Conservation (phyloP, 768 basidiomycete species). For the Hirschioporus abietinus region DNA sequence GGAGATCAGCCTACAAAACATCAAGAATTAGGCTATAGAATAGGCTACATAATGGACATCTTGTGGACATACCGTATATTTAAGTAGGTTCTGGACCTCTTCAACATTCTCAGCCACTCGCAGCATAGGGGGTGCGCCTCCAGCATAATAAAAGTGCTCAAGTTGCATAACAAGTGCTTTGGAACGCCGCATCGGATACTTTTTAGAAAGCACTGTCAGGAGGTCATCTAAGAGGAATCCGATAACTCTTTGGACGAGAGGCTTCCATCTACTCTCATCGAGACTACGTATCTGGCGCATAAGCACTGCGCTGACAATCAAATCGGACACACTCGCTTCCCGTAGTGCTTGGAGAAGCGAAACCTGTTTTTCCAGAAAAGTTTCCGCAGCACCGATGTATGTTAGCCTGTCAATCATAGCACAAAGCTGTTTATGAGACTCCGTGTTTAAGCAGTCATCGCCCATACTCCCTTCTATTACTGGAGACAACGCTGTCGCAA, state of each 20-base stretch:
- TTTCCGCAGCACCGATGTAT: constrained; percentile 61
- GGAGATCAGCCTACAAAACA: not conserved
- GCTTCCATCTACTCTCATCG: constrained; percentile 52
- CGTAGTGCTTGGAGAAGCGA: constrained; percentile 32
- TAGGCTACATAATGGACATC: not conserved
- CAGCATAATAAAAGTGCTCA: constrained; percentile 41
- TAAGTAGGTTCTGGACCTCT: not conserved
- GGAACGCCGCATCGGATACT: constrained; percentile 54
- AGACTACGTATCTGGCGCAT: constrained; percentile 58
- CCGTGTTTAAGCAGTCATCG: constrained; percentile 1
- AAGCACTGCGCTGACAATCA: constrained; percentile 49
- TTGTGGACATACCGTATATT: constrained; percentile 1
- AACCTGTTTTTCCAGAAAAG: constrained; percentile 47
- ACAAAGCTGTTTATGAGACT: constrained; percentile 43
- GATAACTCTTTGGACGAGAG: constrained; percentile 39
- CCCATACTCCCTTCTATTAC: not conserved
- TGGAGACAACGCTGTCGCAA: constrained; percentile 22
- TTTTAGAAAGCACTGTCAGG: constrained; percentile 41
- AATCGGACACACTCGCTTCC: constrained; percentile 10
- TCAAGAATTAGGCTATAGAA: not conserved
- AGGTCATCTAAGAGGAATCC: constrained; percentile 42
- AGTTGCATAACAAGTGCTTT: constrained; percentile 51
- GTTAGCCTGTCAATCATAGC: constrained; percentile 61
- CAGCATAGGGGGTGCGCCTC: not conserved
- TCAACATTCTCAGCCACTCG: not conserved